Evolutionary conservation across 768 basidiomycete genomes (phyloP).

Genomic region (Mycena chlorophos): DNA sequence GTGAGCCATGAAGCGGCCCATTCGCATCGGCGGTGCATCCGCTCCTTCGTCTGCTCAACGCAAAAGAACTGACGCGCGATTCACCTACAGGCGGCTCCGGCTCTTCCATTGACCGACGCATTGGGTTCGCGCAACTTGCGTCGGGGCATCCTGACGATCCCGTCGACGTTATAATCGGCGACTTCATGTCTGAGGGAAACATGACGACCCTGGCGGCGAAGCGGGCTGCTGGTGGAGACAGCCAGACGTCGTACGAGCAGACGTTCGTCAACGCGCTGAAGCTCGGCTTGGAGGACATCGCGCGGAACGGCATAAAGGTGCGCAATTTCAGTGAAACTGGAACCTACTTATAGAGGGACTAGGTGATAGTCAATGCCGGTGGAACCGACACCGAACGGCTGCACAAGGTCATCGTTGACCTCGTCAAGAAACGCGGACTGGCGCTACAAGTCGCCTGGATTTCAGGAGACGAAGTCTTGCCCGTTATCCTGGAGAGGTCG

Average conservation of each 20-base stretch:
- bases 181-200: conserved; percentile 21
- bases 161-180: conserved; percentile 21
- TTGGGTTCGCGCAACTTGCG: conserved; percentile 14
- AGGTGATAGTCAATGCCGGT: conserved; percentile 21
- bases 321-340: not conserved
- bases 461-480: conserved; percentile 21
- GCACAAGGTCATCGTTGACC: conserved; percentile 3
- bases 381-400: conserved; percentile 17
- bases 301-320: conserved; percentile 20
- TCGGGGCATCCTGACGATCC: conserved; percentile 15
- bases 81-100: conserved; percentile 15
- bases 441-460: conserved; percentile 17
- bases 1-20: conserved; percentile 10
- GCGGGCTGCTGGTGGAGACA: conserved; percentile 2
- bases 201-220: conserved; percentile 15
- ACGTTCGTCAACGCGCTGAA: conserved; percentile 13
- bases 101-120: conserved; percentile 11
- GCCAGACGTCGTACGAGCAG: conserved; percentile 11
- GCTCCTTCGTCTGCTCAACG: not conserved
- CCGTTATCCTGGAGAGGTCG: conserved; percentile 9
- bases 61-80: not conserved
- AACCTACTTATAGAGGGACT: not conserved
- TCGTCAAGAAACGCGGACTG: conserved; percentile 10
- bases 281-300: conserved; percentile 12
- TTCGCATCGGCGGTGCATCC: conserved; percentile 19